These are phyloP conservation scores for Fusarium luffae DNA, from an alignment of 2,329 filamentous ascomycete species.

Conservation along the genomic window DNA sequence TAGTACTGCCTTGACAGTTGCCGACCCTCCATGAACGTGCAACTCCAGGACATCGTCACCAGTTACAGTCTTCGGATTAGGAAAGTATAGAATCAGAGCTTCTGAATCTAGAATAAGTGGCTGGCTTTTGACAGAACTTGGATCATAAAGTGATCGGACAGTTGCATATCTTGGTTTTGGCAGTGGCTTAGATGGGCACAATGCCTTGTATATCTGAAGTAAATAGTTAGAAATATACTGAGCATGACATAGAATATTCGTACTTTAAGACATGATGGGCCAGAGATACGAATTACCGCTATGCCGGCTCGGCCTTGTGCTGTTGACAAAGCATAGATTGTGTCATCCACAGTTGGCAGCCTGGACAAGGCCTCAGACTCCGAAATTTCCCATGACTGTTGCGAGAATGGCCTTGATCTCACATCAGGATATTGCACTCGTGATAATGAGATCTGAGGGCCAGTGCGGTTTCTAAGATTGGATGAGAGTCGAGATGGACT, in stretches of 20 bases:
- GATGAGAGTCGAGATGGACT: conserved; percentile 12
- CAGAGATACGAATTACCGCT: conserved; percentile 88
- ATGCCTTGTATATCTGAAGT: conserved; percentile 59
- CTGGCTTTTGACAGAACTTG: conserved; percentile 37
- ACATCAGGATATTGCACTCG: neutral
- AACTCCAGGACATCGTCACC: conserved; percentile 93
- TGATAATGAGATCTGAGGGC: neutral
- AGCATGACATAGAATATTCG: conserved; percentile 19
- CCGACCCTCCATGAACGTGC: conserved; percentile 92
- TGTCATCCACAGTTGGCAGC: conserved; percentile 58
- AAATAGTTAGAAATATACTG: conserved; percentile 5
- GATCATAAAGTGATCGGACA: conserved; percentile 78
- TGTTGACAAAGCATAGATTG: conserved; percentile 93
- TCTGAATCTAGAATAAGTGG: conserved; percentile 77
- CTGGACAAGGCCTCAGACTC: conserved; percentile 3
- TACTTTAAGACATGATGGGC: conserved; percentile 77
- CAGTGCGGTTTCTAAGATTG: neutral
- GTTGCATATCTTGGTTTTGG: conserved; percentile 69
- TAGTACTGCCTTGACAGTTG: conserved; percentile 88
- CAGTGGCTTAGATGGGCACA: conserved; percentile 60
- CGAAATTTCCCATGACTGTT: conserved; percentile 14
- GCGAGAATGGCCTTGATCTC: conserved; percentile 17
- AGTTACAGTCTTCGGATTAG: conserved; percentile 82
- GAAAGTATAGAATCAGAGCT: conserved; percentile 86
- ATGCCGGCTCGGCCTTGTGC: conserved; percentile 88